Base-by-base conservation (phyloP, 2,329 filamentous ascomycete species). In the Endocalyx cinctus region DNA sequence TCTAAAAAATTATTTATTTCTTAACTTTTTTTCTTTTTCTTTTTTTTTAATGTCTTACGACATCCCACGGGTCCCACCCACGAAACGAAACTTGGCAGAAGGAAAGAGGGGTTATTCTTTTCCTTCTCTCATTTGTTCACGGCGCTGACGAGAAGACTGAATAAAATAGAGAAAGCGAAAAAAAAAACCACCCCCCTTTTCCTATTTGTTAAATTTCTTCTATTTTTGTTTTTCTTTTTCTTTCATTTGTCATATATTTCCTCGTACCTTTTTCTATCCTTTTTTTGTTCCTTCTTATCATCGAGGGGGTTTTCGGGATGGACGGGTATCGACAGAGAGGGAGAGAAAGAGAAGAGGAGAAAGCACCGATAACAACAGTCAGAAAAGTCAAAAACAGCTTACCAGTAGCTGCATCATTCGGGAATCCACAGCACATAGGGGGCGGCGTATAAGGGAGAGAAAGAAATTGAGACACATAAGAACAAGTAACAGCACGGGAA, bases 31-130 rank as follows among this genome's bases (percentile, higher is more conserved):
- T 39, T 45, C 37, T 50, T 43, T 42, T 45, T 31, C 44, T 41
- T 44, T n/a, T n/a, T n/a, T n/a, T n/a, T n/a, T n/a, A 46, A 50
- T 46, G 52, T 55, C 51, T 53, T 48, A 56, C 46, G 51, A 48
- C 51, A 48, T 46, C 43, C 43, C 38, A 38, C 35, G 25, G 41
- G 41, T 33, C 25, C 36, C 33, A 32, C 29, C n/a, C 43, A 35
- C 33, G 37, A 27, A 27, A 30, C 31, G 26, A 35, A 25, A n/a
- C n/a, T n/a, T n/a, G n/a, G n/a, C n/a, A n/a, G n/a, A n/a, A n/a
- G n/a, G n/a, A n/a, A n/a, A n/a, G 37, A 33, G 35, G 27, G 29
- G 30, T 40, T 30, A 27, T 39, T 30, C 20, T 39, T 30, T 17
- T 29, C n/a, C n/a, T n/a, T n/a, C n/a, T n/a, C n/a, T n/a, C n/a